Conservation (phyloP, 2,329 filamentous ascomycete species). For the Colletotrichum paranaense region DNA sequence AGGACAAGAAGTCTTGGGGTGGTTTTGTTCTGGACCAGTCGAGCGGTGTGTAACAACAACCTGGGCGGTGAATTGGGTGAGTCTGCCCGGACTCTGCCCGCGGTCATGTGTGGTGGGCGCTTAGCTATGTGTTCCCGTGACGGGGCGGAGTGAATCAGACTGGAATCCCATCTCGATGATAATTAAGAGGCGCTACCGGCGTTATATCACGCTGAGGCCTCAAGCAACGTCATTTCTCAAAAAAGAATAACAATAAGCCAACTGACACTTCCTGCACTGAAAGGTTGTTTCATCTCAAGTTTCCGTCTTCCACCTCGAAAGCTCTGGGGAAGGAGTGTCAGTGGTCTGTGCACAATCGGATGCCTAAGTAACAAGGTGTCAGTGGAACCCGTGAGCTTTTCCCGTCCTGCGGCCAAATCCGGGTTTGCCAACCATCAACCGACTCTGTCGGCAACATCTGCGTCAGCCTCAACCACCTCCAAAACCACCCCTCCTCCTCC, state of each 20-base stretch:
- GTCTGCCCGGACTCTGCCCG: neutral
- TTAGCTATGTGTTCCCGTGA: constrained; percentile 12
- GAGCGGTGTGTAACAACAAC: constrained; percentile 34
- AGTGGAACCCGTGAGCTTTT: constrained; percentile 45
- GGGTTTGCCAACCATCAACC: constrained; percentile 45
- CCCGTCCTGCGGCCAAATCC: constrained; percentile 49
- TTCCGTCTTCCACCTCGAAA: neutral
- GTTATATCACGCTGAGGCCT: neutral
- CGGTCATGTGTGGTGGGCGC: constrained; percentile 25
- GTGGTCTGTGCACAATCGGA: constrained; percentile 23
- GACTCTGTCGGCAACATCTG: constrained; percentile 46
- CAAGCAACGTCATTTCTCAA: neutral
- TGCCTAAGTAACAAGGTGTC: constrained; percentile 34
- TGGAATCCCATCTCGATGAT: neutral
- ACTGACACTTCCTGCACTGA: neutral
- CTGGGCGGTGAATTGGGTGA: constrained; percentile 24
- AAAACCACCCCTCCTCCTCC: neutral
- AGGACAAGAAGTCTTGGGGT: constrained; percentile 15
- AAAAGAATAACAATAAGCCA: neutral
- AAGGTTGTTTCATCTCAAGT: constrained; percentile 24
- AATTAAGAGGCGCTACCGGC: neutral
- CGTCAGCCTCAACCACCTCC: constrained; percentile 14
- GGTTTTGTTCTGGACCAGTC: neutral
- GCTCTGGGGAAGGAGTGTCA: neutral
- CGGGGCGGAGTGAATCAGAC: neutral